Percentiles rank a stretch among this genome's conserved stretches.
These are phyloP conservation scores for Pseudogymnoascus sp. DNA, from an alignment of 2,329 filamentous ascomycete species.

Conservation along the genomic window DNA sequence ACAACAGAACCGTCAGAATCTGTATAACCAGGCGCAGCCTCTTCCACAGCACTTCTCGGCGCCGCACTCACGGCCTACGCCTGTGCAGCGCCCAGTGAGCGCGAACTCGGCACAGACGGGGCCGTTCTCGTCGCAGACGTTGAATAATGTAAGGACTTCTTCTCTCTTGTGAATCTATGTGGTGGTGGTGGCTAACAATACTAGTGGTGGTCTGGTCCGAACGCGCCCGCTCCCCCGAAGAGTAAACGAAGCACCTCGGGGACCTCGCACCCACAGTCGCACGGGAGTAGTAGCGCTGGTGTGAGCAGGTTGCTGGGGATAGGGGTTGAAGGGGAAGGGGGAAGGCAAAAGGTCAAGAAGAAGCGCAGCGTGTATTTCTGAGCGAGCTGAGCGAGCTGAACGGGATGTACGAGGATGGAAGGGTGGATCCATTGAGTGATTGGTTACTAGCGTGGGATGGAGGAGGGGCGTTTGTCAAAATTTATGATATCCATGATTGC, in stretches of 20 bases:
- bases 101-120: slow-evolving; percentile 13
- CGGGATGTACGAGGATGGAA: not conserved
- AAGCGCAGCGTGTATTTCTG: slow-evolving; percentile 12
- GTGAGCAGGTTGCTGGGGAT: not conserved
- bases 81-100: slow-evolving; percentile 24
- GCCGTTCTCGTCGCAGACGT: slow-evolving; percentile 9
- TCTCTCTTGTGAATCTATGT: not conserved
- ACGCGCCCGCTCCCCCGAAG: not conserved
- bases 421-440: not conserved
- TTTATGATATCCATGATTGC: slow-evolving; percentile 8
- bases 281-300: not conserved
- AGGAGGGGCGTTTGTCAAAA: not conserved
- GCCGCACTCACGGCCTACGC: slow-evolving; percentile 23
- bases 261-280: not conserved
- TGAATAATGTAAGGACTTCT: slow-evolving; percentile 10
- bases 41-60: slow-evolving; percentile 23
- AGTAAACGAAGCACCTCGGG: not conserved
- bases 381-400: not conserved
- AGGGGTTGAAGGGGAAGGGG: not conserved
- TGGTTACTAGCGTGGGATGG: not conserved
- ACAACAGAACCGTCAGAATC: not conserved
- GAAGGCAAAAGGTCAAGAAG: slow-evolving; percentile 10
- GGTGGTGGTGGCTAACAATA: not conserved
- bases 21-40: slow-evolving; percentile 4
- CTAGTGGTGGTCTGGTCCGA: slow-evolving; percentile 6